Evolutionary conservation across 106 monocot species (phyloP), one percentile per base, ranked within the genome.

Genomic region (Platanthera zijinensis): DNA sequence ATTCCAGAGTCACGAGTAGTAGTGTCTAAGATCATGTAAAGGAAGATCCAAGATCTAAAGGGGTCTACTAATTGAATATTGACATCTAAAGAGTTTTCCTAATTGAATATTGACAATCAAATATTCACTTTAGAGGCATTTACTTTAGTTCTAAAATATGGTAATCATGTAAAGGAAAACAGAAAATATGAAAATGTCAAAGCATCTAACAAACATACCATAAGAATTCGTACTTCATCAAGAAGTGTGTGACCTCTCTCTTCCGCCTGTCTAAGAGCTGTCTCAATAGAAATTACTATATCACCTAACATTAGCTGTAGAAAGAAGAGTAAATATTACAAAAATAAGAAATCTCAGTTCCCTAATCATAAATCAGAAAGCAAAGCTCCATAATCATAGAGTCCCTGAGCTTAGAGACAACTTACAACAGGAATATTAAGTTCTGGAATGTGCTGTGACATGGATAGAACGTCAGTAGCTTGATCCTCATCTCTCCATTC

Each of bases 401-500:
- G 66, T 30, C 28, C 30, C 12, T 30, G 8, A 66, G 66, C 25
- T 66, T n/a, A 50, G 48, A 63, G 17, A 12, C 6, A 75, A 22
- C 18, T 69, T 95, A 99, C 99, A 74, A 84, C 77, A 10, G 99
- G 94, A 78, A 94, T 52, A 81, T 99, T 83, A 51, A 99, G 82
- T 76, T 85, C 90, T 9, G 99, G 87, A 81, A 92, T 80, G 79
- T 94, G 89, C 73, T 94, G 89, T 48, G 94, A 90, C 92, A 99
- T 90, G 6, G 94, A 92, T 28, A 99, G 88, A 82, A 99, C 88
- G 83, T 95, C 94, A 19, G 92, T 87, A 74, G 90, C 80, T 69
- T 78, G 77, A 78, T 99, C 90, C 79, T 92, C 88, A 50, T 85
- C 99, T 89, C 94, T 99, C 86, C 90, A 92, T 19, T 99, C 94